phyloP scores from a whole-genome alignment of 1,139 yeast genomes.

The Protomyces arabidopsidicola region DNA sequence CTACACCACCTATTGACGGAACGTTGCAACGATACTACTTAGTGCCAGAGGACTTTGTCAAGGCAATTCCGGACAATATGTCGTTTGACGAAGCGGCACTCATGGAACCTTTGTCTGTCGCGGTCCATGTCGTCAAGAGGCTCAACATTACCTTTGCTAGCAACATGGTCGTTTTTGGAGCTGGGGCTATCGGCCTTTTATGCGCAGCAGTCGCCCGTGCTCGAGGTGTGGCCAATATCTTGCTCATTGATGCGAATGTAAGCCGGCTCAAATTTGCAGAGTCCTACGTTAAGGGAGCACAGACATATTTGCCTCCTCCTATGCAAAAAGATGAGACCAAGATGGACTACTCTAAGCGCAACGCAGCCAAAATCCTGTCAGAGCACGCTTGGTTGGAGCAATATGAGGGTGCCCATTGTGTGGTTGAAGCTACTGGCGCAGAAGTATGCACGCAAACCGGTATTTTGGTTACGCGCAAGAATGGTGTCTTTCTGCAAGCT shows the following conservation, averaged over 20 bases:
- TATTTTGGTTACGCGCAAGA: slow-evolving; percentile 53
- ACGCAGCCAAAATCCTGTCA: slow-evolving; percentile 42
- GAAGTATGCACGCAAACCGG: slow-evolving; percentile 65
- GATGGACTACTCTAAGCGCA: slow-evolving; percentile 35
- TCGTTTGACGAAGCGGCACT: slow-evolving; percentile 76
- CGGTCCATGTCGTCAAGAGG: slow-evolving; percentile 68
- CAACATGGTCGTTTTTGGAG: slow-evolving; percentile 68
- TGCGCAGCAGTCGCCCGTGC: slow-evolving; percentile 69
- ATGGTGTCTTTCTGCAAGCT: slow-evolving; percentile 68
- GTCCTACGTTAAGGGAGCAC: slow-evolving; percentile 39
- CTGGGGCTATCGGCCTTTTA: slow-evolving; percentile 80
- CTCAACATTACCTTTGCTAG: slow-evolving; percentile 62
- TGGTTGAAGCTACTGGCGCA: slow-evolving; percentile 71
- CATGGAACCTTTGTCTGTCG: slow-evolving; percentile 78
- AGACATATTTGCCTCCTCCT: slow-evolving; percentile 53
- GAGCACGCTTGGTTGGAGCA: slow-evolving; percentile 37
- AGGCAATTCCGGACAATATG: slow-evolving; percentile 70
- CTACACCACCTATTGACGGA: slow-evolving; percentile 71
- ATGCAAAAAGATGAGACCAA: slow-evolving; percentile 33
- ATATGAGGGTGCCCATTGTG: slow-evolving; percentile 55
- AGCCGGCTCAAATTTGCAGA: slow-evolving; percentile 46
- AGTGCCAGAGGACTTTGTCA: slow-evolving; percentile 79
- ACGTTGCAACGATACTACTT: slow-evolving; percentile 67
- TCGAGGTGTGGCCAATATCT: slow-evolving; percentile 63
- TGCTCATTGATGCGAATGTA: slow-evolving; percentile 58